Base-by-base conservation (phyloP, 78 protist genomes). In the Dictyostelium discoideum region DNA sequence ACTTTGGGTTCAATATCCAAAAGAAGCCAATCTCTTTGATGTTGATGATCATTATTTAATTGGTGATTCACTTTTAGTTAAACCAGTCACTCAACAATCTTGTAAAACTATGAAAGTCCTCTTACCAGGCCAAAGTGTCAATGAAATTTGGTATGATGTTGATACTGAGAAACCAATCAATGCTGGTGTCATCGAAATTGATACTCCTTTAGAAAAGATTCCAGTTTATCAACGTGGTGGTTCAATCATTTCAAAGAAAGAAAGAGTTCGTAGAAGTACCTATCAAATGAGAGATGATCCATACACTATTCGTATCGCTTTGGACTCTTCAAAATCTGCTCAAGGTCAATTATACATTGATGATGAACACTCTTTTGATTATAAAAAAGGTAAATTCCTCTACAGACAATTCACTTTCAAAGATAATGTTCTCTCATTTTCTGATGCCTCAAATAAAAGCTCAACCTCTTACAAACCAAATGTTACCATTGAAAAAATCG, bases 151-250 rank as follows among this genome's bases (percentile, higher is more conserved):
- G 94, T 95, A 50, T 69, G 93, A 95, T 3, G 85, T 85, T 7
- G 86, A 95, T 22, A 77, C 93, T 26, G 57, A 80, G 24, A 81
- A 84, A 57, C 22, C 48, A 77, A 63, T 42, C 44, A 60, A 76
- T 29, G 87, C 97, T 32, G 22, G 18, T 14, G 4, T 24, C 26
- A n/a, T 46, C 32, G 84, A 88, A 18, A 42, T 98, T 37, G 84
- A 42, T 20, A 96, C 97, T 14, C 98, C 98, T 20, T 22, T 97
- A 40, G 98, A 95, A n/a, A 26, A 32, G 77, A 96, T 97, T 1
- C 99, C 99, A 26, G 98, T 92, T 72, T 96, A 50, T 93, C 98
- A 96, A 82, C 92, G 98, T 1, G 99, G 98, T 22, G 99, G 99
- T 42, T 42, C 95, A 29, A 87, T 99, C 83, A 13, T 99, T n/a